phyloP scores from a whole-genome alignment of 768 basidiomycete genomes.

The Amanita polypyramis region DNA sequence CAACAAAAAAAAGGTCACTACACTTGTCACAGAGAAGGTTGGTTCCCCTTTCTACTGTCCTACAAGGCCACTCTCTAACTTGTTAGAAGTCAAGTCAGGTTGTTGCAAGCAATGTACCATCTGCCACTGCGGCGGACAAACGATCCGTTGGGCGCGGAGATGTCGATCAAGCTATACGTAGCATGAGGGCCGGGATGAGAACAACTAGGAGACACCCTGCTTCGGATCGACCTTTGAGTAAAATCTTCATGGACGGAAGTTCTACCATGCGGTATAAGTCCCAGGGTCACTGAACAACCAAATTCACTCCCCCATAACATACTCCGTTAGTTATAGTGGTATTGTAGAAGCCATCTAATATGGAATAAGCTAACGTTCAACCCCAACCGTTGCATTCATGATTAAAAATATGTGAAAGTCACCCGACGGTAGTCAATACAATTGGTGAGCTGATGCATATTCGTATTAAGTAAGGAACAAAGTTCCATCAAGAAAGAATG shows the following conservation, averaged over 20 bases:
- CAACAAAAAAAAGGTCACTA: constrained; percentile 16
- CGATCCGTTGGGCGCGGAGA: constrained; percentile 66
- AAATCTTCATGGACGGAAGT: constrained; percentile 70
- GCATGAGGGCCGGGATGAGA: constrained; percentile 58
- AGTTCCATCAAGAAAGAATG: neutral
- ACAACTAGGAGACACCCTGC: constrained; percentile 20
- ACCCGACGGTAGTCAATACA: no score
- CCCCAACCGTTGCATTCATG: no score
- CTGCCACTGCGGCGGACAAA: constrained; percentile 26
- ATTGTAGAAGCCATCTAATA: no score
- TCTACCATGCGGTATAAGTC: constrained; percentile 18
- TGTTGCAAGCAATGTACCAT: neutral
- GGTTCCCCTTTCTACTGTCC: neutral
- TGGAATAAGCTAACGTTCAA: no score
- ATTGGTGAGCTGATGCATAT: no score
- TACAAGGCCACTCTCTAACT: neutral
- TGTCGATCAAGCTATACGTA: constrained; percentile 77
- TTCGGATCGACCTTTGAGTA: constrained; percentile 49
- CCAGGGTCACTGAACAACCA: no score
- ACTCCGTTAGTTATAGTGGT: no score
- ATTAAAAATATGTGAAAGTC: no score
- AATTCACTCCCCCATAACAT: neutral
- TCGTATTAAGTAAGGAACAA: no score
- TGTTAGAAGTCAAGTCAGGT: neutral
- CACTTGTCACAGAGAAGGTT: constrained; percentile 15